Evolutionary conservation across 768 basidiomycete species (phyloP), one percentile per base, ranked within the genome.

Genomic region (Xerocomellus chrysenteron): DNA sequence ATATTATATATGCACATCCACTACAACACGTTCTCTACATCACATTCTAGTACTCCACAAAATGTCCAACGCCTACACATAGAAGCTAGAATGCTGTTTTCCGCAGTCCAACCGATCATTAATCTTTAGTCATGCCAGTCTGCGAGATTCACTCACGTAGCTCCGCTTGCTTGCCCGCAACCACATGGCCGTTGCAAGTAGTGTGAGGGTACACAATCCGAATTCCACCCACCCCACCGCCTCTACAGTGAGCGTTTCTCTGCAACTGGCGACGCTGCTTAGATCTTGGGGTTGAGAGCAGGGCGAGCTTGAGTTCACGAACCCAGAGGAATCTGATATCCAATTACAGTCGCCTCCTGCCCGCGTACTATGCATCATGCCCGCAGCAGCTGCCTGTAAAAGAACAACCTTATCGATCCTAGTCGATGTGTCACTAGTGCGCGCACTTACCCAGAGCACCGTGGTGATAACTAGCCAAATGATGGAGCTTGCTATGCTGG

Each of bases 221-320:
- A 90, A 85, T 60, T 89, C 87, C 48, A 85, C 82, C 89, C 90
- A 91, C 5, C 87, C 88, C 16, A 91, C 67, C 1, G 85, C 85
- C 69, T 88, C 86, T 8, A 90, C 84, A 5, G 88, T 88, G 58
- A 90, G 73, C 2, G 82, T 82, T 68, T 90, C 84, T 60, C 86
- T 78, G 72, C 90, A 92, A 61, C 83, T 87, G 59, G 58, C 59
- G 57, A 56, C 26, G 54, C 57, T 54, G 57, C 60, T 68, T 49
- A 62, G 62, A 55, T 61, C 63, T 51, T 61, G 57, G 42, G 60
- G 45, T 35, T 64, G 57, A 52, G 54, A 54, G 56, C 65, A 68
- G 4, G 70, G 63, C 58, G 63, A 63, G 52, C 55, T 65, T 56
- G 56, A 24, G 52, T 57, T 53, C 57, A 64, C 65, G 53, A 68